Evolutionary conservation across 129 eudicot genomes (phyloP).

Genomic region (Centrapalus pauciflorus): DNA sequence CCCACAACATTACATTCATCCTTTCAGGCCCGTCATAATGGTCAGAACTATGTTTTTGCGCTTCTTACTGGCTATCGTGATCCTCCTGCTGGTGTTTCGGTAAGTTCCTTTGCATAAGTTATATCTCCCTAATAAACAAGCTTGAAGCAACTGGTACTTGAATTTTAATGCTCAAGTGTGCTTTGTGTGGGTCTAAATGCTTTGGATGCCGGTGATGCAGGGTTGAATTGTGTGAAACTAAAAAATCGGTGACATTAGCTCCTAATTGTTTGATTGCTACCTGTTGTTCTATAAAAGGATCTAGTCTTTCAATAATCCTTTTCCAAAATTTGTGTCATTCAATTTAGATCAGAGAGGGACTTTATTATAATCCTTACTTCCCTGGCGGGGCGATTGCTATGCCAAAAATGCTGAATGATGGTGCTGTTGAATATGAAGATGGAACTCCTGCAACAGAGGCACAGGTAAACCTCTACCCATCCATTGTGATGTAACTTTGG

Average conservation of each 20-base stretch:
- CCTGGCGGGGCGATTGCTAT: conserved; percentile 94
- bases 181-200: background rate
- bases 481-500: background rate
- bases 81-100: conserved; percentile 64
- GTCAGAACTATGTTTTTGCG: conserved; percentile 55
- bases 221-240: background rate
- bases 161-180: background rate
- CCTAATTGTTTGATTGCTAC: background rate
- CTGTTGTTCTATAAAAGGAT: background rate
- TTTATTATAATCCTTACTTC: conserved; percentile 79
- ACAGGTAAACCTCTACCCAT: conserved; percentile 38
- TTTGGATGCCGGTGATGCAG: background rate
- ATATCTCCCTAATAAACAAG: background rate
- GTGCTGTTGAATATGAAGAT: conserved; percentile 85
- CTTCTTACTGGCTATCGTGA: conserved; percentile 58
- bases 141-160: background rate
- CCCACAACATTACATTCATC: background rate
- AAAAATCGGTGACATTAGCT: background rate
- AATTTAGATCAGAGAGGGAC: conserved; percentile 66
- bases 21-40: conserved; percentile 58
- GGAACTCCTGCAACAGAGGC: conserved; percentile 88
- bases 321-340: background rate
- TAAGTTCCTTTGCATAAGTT: conserved; percentile 12
- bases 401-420: conserved; percentile 88
- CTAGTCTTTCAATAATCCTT: background rate